These are phyloP conservation scores for Camelina neglecta DNA, from an alignment of 345 rosid genomes.

Conservation along the genomic window DNA sequence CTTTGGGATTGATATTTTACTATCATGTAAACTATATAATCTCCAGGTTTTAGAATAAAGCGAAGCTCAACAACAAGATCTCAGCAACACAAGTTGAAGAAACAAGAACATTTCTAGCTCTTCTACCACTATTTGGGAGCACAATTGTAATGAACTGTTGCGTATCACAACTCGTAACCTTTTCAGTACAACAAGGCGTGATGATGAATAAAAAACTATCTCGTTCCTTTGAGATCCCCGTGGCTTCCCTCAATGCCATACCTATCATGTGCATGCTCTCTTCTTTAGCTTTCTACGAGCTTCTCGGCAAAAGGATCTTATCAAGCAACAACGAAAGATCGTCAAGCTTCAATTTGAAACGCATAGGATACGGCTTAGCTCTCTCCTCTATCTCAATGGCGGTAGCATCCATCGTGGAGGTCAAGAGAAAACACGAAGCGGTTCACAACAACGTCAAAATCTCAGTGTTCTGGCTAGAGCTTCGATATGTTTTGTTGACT, in stretches of 20 bases:
- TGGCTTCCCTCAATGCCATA: slow-evolving; percentile 54
- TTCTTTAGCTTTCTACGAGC: slow-evolving; percentile 52
- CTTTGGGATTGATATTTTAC: not conserved
- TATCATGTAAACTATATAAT: not conserved
- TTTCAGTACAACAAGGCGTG: slow-evolving; percentile 64
- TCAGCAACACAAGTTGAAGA: slow-evolving; percentile 52
- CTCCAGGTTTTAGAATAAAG: slow-evolving; percentile 57
- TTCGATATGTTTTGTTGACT: slow-evolving; percentile 59
- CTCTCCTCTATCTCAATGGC: slow-evolving; percentile 60
- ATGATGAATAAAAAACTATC: slow-evolving; percentile 52
- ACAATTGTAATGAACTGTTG: slow-evolving; percentile 72
- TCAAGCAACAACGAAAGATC: slow-evolving; percentile 3
- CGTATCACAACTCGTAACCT: slow-evolving; percentile 63
- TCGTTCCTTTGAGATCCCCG: slow-evolving; percentile 52
- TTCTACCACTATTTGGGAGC: slow-evolving; percentile 62
- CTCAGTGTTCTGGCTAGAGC: slow-evolving; percentile 61
- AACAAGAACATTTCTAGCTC: slow-evolving; percentile 56
- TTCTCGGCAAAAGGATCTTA: slow-evolving; percentile 1
- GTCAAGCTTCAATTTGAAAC: slow-evolving; percentile 47
- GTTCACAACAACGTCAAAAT: slow-evolving; percentile 27
- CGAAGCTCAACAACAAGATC: slow-evolving; percentile 41
- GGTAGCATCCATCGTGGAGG: slow-evolving; percentile 55
- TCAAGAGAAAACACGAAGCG: slow-evolving; percentile 46
- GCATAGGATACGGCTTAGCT: slow-evolving; percentile 58
- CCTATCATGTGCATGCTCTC: slow-evolving; percentile 48